Conservation (phyloP, 2,329 filamentous ascomycete genomes). For the Diaporthe citrichinensis region DNA sequence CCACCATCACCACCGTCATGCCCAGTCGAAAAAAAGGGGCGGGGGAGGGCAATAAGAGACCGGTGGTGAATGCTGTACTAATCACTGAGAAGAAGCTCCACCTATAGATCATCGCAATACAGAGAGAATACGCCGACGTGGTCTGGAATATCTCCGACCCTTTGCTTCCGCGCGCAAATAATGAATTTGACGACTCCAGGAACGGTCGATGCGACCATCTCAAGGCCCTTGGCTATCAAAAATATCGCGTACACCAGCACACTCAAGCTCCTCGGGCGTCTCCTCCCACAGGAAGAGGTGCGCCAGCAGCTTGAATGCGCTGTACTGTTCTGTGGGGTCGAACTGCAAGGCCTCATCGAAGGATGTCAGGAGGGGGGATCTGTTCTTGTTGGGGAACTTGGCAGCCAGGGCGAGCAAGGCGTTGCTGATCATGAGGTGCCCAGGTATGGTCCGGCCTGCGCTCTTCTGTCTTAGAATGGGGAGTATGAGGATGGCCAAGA, state of each 20-base stretch:
- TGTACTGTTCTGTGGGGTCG: constrained; percentile 42
- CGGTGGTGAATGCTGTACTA: neutral
- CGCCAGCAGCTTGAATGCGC: constrained; percentile 48
- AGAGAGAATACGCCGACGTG: fast-evolving
- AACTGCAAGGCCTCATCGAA: constrained; percentile 49
- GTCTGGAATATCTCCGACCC: neutral
- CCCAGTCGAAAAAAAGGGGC: neutral
- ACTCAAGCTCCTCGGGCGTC: constrained; percentile 38
- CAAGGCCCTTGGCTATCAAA: neutral
- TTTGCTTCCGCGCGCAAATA: neutral
- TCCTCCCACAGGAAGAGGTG: constrained; percentile 48
- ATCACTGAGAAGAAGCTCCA: neutral
- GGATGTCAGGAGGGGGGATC: constrained; percentile 46
- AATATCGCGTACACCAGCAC: constrained; percentile 31
- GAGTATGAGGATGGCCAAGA: constrained; percentile 52
- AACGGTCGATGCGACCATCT: neutral
- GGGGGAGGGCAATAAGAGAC: too few species aligned
- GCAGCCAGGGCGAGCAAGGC: constrained; percentile 48
- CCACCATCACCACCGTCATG: neutral
- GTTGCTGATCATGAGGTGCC: constrained; percentile 50
- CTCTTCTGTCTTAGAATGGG: constrained; percentile 50
- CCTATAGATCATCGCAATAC: neutral
- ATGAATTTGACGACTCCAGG: neutral
- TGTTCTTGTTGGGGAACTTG: constrained; percentile 45
- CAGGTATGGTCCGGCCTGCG: constrained; percentile 42